A percentile compares a stretch with the other conserved stretches of the same genome.
These are phyloP conservation scores for Coemansia sp. DNA, from an alignment of 192 early-diverging fungal genomes.

Conservation along the genomic window DNA sequence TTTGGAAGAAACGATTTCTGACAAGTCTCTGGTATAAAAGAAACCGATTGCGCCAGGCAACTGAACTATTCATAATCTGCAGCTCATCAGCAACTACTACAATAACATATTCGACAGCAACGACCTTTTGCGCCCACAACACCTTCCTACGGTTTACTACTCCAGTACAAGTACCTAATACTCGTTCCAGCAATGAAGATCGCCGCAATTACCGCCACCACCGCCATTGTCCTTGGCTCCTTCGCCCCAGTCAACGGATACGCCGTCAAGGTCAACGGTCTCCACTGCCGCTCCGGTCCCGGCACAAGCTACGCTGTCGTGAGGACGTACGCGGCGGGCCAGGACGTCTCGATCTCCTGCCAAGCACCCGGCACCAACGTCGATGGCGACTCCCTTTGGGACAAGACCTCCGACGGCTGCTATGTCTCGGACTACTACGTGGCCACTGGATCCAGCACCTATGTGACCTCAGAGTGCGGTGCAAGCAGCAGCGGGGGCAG, in stretches of 20 bases:
- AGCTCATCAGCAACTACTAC: background rate
- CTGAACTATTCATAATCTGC: background rate
- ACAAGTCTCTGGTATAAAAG: background rate
- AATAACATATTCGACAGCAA: background rate
- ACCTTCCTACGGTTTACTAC: background rate
- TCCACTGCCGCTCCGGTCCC: constrained; percentile 32
- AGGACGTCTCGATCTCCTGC: constrained; percentile 24
- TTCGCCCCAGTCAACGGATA: constrained; percentile 11
- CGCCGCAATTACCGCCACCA: constrained; percentile 7
- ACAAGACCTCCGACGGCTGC: constrained; percentile 46
- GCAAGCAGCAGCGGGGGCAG: constrained; percentile 9
- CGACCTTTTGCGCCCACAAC: background rate
- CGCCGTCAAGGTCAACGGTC: constrained; percentile 13
- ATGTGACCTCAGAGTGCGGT: constrained; percentile 22
- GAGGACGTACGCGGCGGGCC: constrained; percentile 26
- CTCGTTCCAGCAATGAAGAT: constrained; percentile 16
- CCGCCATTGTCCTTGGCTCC: constrained; percentile 9
- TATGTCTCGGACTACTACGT: constrained; percentile 52
- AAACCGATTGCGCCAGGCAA: background rate
- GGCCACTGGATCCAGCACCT: constrained; percentile 31
- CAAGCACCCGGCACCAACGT: constrained; percentile 29
- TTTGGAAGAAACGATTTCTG: background rate
- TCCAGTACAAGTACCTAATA: background rate
- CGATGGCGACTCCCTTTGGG: constrained; percentile 43
- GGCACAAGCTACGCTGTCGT: constrained; percentile 30